A percentile compares a stretch with the other conserved stretches of the same genome.
phyloP scores from a whole-genome alignment of 2,329 filamentous ascomycete species.

The Teratosphaeria epicoccoides region DNA sequence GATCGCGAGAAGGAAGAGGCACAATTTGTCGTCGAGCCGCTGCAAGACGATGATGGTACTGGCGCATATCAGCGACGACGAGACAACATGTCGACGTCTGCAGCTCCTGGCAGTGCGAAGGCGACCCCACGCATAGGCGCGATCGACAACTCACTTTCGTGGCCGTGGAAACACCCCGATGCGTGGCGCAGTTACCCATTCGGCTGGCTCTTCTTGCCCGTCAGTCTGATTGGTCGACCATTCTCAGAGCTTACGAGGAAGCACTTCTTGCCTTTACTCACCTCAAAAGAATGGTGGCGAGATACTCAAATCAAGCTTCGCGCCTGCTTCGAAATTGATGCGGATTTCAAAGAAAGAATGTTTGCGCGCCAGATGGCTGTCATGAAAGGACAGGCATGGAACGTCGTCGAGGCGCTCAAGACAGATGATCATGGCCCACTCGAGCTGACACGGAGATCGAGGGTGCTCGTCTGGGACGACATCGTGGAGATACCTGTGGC shows the following conservation, averaged over 20 bases:
- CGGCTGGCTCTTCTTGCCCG: slow-evolving; percentile 94
- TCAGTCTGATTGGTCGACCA: slow-evolving; percentile 88
- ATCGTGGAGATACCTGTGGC: slow-evolving; percentile 91
- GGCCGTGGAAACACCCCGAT: slow-evolving; percentile 98
- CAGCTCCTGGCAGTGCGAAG: slow-evolving; percentile 27
- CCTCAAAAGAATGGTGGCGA: slow-evolving; percentile 93
- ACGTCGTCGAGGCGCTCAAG: slow-evolving; percentile 95
- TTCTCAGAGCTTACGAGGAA: slow-evolving; percentile 90
- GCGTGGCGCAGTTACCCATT: slow-evolving; percentile 90
- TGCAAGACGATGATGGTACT: slow-evolving; percentile 28
- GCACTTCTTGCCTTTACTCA: slow-evolving; percentile 91
- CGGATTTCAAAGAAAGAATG: slow-evolving; percentile 97
- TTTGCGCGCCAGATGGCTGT: slow-evolving; percentile 97
- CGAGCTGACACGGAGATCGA: slow-evolving; percentile 77
- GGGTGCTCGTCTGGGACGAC: slow-evolving; percentile 97
- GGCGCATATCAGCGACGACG: slow-evolving; percentile 40
- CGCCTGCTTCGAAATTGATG: slow-evolving; percentile 78
- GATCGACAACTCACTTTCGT: slow-evolving; percentile 95
- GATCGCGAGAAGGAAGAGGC: slow-evolving; percentile 76
- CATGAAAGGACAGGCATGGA: slow-evolving; percentile 99
- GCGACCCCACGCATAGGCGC: slow-evolving; percentile 70
- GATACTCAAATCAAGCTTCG: slow-evolving; percentile 83
- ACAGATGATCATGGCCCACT: slow-evolving; percentile 83
- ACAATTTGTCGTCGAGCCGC: slow-evolving; percentile 78
- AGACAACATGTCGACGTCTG: slow-evolving; percentile 69